Conservation (phyloP, 352 stramenopile genomes). For the Blastocystis hominis region DNA sequence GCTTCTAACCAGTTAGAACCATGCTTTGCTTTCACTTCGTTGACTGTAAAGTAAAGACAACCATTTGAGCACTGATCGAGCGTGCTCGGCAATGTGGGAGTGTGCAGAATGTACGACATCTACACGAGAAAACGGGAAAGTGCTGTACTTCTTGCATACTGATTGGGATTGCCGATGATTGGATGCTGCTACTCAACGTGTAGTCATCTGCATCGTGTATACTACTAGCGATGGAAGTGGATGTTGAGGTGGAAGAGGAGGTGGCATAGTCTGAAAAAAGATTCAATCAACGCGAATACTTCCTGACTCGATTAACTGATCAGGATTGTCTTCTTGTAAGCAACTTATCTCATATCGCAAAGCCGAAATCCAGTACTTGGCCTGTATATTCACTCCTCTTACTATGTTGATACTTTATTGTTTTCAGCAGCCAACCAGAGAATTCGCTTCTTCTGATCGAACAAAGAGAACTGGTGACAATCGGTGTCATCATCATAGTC, state of each 20-base stretch:
- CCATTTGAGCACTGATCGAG: not conserved
- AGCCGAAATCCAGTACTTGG: slow-evolving; percentile 38
- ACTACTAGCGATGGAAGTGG: too few species aligned
- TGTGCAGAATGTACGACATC: slow-evolving; percentile 9
- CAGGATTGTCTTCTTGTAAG: not conserved
- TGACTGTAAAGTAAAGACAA: slow-evolving; percentile 13
- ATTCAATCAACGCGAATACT: not conserved
- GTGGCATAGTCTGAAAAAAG: not conserved
- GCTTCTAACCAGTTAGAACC: too few species aligned
- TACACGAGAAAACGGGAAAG: not conserved
- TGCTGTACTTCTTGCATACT: not conserved
- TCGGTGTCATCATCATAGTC: not conserved
- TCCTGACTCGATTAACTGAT: not conserved
- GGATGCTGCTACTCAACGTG: not conserved
- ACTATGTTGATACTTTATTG: not conserved
- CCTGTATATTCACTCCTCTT: not conserved
- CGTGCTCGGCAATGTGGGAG: not conserved
- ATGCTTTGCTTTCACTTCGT: not conserved
- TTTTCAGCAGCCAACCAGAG: slow-evolving; percentile 34
- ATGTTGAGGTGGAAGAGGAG: not conserved
- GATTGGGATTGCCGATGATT: not conserved
- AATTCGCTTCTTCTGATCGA: slow-evolving; percentile 12
- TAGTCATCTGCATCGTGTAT: not conserved
- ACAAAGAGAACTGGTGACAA: slow-evolving; percentile 52
- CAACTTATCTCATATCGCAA: not conserved